Evolutionary conservation across 2,329 filamentous ascomycete genomes (phyloP).

Genomic region (Fusarium keratoplasticum): DNA sequence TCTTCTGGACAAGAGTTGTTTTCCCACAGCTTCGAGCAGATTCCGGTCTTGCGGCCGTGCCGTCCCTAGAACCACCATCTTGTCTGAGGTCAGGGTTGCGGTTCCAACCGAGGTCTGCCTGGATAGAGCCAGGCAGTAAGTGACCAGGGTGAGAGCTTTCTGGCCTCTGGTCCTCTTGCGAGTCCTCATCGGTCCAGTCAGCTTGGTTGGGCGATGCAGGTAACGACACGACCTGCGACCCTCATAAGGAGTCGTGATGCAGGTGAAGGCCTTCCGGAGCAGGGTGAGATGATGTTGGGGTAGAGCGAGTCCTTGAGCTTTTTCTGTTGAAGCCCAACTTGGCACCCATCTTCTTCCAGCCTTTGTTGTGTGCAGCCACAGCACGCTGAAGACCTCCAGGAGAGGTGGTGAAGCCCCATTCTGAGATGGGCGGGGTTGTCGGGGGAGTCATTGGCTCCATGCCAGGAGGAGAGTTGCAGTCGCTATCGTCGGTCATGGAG

Average conservation of each 20-base stretch:
- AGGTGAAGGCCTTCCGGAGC: conserved; percentile 51
- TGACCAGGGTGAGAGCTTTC: conserved; percentile 61
- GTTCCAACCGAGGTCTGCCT: conserved; percentile 34
- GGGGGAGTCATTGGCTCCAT: conserved; percentile 79
- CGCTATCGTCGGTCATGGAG: conserved; percentile 73
- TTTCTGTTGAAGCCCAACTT: conserved; percentile 70
- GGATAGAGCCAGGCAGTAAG: conserved; percentile 47
- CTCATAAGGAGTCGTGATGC: conserved; percentile 63
- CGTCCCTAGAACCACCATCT: conserved; percentile 52
- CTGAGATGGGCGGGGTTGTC: conserved; percentile 74
- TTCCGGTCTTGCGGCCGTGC: conserved; percentile 62
- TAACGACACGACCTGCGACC: conserved; percentile 67
- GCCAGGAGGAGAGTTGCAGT: conserved; percentile 65
- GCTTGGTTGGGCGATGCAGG: conserved; percentile 50
- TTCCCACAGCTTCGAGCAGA: conserved; percentile 20
- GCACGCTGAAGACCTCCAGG: conserved; percentile 66
- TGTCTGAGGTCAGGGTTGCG: conserved; percentile 33
- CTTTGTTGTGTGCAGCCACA: conserved; percentile 65
- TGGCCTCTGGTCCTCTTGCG: conserved; percentile 46
- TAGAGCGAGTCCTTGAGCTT: conserved; percentile 56
- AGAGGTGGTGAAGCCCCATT: conserved; percentile 64
- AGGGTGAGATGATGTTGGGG: conserved; percentile 58
- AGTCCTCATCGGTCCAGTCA: conserved; percentile 35
- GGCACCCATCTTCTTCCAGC: conserved; percentile 74
- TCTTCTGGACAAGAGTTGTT: conserved; percentile 38